Evolutionary conservation across 2,329 filamentous ascomycete species (phyloP).

Genomic region (Zymoseptoria brevis): DNA sequence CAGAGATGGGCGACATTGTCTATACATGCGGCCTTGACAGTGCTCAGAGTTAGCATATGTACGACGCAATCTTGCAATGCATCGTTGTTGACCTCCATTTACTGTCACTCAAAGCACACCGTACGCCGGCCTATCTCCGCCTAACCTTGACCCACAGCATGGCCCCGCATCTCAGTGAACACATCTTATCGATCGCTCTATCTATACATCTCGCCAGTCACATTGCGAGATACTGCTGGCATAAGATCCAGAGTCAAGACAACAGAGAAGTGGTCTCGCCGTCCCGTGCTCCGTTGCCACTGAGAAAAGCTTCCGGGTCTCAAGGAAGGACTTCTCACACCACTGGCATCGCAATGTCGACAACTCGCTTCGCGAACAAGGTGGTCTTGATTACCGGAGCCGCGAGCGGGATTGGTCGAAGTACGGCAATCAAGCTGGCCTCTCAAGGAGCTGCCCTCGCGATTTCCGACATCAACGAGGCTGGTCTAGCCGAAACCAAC

Average conservation of each 20-base stretch:
- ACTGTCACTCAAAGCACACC: not conserved
- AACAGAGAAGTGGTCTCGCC: not conserved
- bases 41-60: not conserved
- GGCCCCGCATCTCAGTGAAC: not conserved
- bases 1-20: not conserved
- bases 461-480: constrained; percentile 34
- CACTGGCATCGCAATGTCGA: not conserved
- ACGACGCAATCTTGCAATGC: not conserved
- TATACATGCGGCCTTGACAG: not conserved
- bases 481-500: constrained; percentile 24
- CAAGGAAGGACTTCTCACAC: too few relatives aligned
- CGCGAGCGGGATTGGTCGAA: constrained; percentile 35
- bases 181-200: not conserved
- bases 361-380: constrained; percentile 16
- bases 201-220: not conserved
- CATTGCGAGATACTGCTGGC: not conserved
- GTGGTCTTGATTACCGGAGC: constrained; percentile 28
- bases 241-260: not conserved
- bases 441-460: constrained; percentile 36
- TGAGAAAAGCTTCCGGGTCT: not conserved
- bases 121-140: not conserved
- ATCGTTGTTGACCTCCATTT: not conserved
- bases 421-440: constrained; percentile 38
- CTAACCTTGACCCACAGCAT: not conserved
- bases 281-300: not conserved